Base-by-base conservation (phyloP, 768 basidiomycete genomes). In the Rhodotorula toruloides region DNA sequence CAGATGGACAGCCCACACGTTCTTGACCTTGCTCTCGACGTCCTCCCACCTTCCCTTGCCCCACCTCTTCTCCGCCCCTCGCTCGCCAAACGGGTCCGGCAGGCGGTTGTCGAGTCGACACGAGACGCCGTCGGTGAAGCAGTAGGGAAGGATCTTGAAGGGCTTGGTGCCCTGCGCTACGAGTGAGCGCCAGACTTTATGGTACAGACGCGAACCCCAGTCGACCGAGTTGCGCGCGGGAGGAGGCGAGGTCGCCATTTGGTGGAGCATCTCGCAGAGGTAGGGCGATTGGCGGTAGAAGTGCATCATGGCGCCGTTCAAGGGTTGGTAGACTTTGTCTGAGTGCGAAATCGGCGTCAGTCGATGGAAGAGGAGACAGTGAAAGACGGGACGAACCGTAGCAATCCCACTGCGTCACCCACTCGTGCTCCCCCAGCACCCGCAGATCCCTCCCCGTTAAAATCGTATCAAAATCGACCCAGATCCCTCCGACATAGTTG, bases 361-460 rank as follows among this genome's bases (percentile, higher is more conserved):
- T 3, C 19, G 32, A 4, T 40, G 5, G 5, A n/a, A 17, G 21
- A 36, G 3, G 61, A 32, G 8, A 37, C 31, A 13, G 21, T 29
- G 16, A 40, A 25, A 61, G 19, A 39, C n/a, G 39, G 44, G 48
- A 75, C 85, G 48, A 76, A 91, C 93, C 90, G 74, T 97, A 97
- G 77, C 94, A 97, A 76, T 99, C 94, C 94, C 94, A 99, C 74
- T 99, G 92, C 3, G 91, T 94, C 16, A 97, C 90, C 76, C 93
- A 99, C 77, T 99, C 94, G 74, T 90, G 88, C 76, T 96, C 93
- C 11, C 89, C 82, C 61, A 97, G 80, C 14, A 93, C 91, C 5
- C 86, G 81, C 40, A 98, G 79, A 78, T 92, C 89, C 60, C 94
- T 81, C 2, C 71, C 71, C 50, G 91, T 94, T 68, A 97, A 80